phyloP scores from a whole-genome alignment of 2,329 filamentous ascomycete species.

The Cladosporium colombiae region DNA sequence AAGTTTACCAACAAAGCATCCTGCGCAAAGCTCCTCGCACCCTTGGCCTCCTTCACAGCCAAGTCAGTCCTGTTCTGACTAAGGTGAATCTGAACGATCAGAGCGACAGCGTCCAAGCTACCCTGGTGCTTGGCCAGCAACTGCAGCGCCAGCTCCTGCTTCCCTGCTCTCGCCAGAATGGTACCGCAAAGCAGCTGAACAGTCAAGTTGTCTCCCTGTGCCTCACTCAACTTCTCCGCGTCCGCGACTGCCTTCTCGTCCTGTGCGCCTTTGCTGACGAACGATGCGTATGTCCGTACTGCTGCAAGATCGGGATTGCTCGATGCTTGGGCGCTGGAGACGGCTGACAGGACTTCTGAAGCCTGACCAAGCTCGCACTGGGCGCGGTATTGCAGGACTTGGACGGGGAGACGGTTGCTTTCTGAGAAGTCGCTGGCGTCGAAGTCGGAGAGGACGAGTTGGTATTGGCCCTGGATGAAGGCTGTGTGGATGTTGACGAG shows the following conservation, averaged over 20 bases:
- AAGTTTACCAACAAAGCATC: conserved; percentile 92
- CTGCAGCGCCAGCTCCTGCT: conserved; percentile 80
- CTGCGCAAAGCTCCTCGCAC: conserved; percentile 90
- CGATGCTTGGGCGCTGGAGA: conserved; percentile 63
- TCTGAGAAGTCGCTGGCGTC: conserved; percentile 76
- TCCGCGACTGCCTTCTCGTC: conserved; percentile 50
- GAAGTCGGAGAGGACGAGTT: conserved; percentile 76
- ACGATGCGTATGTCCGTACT: conserved; percentile 73
- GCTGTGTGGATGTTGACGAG: conserved; percentile 68
- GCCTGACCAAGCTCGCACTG: conserved; percentile 80
- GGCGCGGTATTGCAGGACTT: conserved; percentile 77
- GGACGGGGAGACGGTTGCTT: conserved; percentile 74
- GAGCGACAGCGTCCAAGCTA: conserved; percentile 73
- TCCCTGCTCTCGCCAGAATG: conserved; percentile 75
- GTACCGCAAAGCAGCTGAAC: conserved; percentile 84
- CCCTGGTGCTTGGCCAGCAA: conserved; percentile 82
- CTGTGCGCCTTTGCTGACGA: conserved; percentile 38
- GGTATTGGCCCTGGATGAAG: conserved; percentile 78
- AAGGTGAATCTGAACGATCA: conserved; percentile 90
- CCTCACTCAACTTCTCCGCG: conserved; percentile 68
- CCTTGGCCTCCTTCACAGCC: conserved; percentile 82
- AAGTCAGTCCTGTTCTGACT: conserved; percentile 89
- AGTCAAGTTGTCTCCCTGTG: conserved; percentile 69
- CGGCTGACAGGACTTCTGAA: conserved; percentile 68
- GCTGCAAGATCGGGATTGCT: conserved; percentile 68